Base-by-base conservation (phyloP, 192 early-diverging fungal genomes). In the Helicostylum pulchrum region DNA sequence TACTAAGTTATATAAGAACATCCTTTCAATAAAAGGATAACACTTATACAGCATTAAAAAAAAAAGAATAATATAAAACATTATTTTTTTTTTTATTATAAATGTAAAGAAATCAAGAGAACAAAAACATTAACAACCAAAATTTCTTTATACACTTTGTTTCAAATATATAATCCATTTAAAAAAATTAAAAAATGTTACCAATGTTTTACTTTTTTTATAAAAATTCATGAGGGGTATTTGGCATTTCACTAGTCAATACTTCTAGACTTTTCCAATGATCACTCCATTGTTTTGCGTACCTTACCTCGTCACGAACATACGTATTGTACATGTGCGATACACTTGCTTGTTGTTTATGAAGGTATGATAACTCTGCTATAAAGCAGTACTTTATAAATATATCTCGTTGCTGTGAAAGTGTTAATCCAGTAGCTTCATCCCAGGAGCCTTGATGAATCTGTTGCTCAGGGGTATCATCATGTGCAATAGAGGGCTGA, bases 261-360 rank as follows among this genome's bases (percentile, higher is more conserved):
- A 72, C 70, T n/a, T 71, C 73, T 7, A 83, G 54, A 2, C 61
- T 34, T 52, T 77, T 77, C 81, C 81, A 83, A 69, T 83, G 78
- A 11, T 86, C 81, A 46, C 73, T 66, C 26, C 77, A 63, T 50
- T 83, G 76, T 50, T 74, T 69, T 2, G 79, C 60, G 17, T 80
- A 75, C 61, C 80, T 79, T 49, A 84, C 77, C 68, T 85, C 78
- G 23, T 85, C 83, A 23, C 77, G 72, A 0, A 85, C 80, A 78
- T 78, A 86, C 39, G 64, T 73, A 61, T 87, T 86, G 61, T 86
- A 89, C 71, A 86, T 73, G 42, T 72, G 49, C 5, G 83, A 81
- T 15, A 87, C 67, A 54, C 74, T 73, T 0, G 75, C 78, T 23
- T 86, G 79, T 52, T 83, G 82, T 72, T 83, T 79, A 65, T 89